Conservation (phyloP, 2,329 filamentous ascomycete genomes). For the Simplicillium aogashimaense region DNA sequence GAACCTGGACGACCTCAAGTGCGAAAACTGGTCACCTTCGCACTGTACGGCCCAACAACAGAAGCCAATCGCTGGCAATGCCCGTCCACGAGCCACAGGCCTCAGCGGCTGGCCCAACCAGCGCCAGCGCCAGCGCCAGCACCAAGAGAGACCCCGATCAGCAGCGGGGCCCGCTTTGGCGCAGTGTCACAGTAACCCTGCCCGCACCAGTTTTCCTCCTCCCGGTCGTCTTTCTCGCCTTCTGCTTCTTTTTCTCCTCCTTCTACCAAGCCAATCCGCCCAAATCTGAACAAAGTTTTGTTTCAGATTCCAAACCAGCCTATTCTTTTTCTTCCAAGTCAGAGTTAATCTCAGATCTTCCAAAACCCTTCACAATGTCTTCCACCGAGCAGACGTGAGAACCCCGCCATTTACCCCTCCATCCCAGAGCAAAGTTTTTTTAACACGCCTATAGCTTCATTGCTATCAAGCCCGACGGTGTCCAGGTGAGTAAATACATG, state of each 20-base stretch:
- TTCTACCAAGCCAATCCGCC: conserved; percentile 11
- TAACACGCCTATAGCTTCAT: conserved; percentile 67
- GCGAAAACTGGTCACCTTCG: no score
- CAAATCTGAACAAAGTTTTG: conserved; percentile 17
- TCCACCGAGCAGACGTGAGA: conserved; percentile 77
- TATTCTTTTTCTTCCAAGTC: conserved; percentile 17
- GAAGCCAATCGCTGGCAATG: background rate
- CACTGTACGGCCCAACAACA: no score
- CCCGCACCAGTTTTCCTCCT: conserved; percentile 33
- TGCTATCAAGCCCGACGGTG: conserved; percentile 99
- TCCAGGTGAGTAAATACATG: conserved; percentile 60
- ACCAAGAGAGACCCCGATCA: conserved; percentile 14
- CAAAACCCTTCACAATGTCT: conserved; percentile 49
- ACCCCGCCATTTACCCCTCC: conserved; percentile 23
- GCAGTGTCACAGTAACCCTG: conserved; percentile 25
- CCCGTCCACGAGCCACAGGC: background rate
- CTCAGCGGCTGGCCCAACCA: no score
- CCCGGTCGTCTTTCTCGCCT: conserved; percentile 24
- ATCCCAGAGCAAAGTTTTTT: conserved; percentile 4
- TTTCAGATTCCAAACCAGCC: conserved; percentile 16
- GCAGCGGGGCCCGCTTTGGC: conserved; percentile 12
- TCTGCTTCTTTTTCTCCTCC: conserved; percentile 25
- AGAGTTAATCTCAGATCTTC: conserved; percentile 15
- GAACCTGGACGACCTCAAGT: no score
- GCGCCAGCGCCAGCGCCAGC: background rate